Base-by-base conservation (phyloP, 805 yeast genomes). In the Candida coleopterorum region DNA sequence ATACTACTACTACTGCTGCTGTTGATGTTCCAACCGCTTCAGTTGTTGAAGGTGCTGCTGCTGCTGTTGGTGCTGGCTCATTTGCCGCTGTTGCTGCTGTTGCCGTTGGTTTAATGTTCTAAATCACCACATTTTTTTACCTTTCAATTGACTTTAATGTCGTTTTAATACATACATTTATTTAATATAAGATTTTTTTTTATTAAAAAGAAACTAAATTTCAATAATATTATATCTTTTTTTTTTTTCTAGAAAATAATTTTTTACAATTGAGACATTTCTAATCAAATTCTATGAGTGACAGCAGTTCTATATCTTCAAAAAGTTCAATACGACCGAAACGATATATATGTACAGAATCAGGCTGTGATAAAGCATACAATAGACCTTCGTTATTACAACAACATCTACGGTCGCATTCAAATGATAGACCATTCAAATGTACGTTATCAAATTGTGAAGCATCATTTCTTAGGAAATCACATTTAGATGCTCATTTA, bases 391-490 rank as follows among this genome's bases (percentile, higher is more conserved):
- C 94, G 1, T 66, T 87, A 9, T 64, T 93, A 34, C 85, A 81
- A 24, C 96, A 86, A 49, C 98, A 88, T 58, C 62, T 70, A 55
- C 70, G 88, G 46, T 69, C 88, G 1, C 97, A 88, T 56, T 76
- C 87, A 4, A 75, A 77, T 44, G 90, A 84, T 44, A 71, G 94
- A 41, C 95, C 96, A 0, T 88, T 74, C 51, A 57, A 56, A 25
- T 85, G 96, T 56, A 60, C 65, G 5, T 14, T 9, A 12, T 54
- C 58, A 2, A 64, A 57, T 4, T 93, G 98, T 58, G 66, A 60
- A 1, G 75, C 75, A 42, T 56, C 81, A 0, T 93, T 87, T 52
- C 65, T 77, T 12, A 70, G 96, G 35, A 83, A 81, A 39, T 89
- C 88, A 45, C 94, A 88, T 60, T 66, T 88, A 36, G 72, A 79